These are phyloP conservation scores for Davidsoniella eucalypti DNA, from an alignment of 2,329 filamentous ascomycete genomes.

Conservation along the genomic window DNA sequence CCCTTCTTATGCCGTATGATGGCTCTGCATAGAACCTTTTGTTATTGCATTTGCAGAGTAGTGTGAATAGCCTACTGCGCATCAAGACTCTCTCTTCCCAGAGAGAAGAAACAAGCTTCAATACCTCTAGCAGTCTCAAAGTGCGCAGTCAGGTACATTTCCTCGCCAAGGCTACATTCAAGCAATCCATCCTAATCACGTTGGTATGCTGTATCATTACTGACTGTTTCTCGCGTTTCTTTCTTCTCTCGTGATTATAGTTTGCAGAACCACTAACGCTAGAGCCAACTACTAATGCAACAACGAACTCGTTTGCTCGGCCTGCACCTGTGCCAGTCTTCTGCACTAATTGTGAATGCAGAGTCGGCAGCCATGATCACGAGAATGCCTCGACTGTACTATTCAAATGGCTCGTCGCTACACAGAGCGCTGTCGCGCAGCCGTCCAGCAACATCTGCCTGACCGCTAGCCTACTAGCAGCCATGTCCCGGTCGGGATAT, in stretches of 20 bases:
- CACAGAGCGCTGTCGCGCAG: conserved; percentile 14
- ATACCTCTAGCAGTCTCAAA: no score
- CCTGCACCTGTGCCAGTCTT: conserved; percentile 18
- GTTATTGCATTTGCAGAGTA: no score
- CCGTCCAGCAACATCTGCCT: conserved; percentile 34
- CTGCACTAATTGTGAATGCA: conserved; percentile 29
- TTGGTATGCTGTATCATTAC: no score
- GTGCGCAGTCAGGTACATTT: conserved; percentile 27
- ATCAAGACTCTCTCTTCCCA: no score
- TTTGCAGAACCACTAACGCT: background rate
- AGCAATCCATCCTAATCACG: no score
- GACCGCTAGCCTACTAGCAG: conserved; percentile 34
- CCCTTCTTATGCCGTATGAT: no score
- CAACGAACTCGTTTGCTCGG: background rate
- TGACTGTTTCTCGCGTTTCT: no score
- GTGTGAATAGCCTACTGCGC: background rate
- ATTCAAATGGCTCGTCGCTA: conserved; percentile 39
- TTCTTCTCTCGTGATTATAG: background rate
- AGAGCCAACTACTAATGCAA: background rate
- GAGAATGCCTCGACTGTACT: conserved; percentile 30
- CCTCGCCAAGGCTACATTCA: conserved; percentile 16
- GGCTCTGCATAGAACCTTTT: no score
- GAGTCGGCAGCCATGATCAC: conserved; percentile 32
- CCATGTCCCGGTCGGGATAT: conserved; percentile 38
- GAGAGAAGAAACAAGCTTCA: no score